Evolutionary conservation across 192 early-diverging fungal species (phyloP).

Genomic region (Linnemannia hyalina): DNA sequence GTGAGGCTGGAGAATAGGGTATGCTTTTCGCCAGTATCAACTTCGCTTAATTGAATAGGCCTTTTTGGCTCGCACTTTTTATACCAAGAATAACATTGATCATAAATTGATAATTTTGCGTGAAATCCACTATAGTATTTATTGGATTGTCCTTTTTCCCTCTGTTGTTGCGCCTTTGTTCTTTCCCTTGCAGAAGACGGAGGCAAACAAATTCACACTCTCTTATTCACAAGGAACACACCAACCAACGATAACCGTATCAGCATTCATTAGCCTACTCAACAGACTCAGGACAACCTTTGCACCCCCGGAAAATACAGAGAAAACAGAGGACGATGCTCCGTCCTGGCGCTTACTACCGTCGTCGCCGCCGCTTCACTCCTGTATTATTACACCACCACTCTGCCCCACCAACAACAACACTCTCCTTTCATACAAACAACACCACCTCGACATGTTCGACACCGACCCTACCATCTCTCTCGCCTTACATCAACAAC

Average conservation of each 20-base stretch:
- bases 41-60: too few relatives aligned
- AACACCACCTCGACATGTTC: not conserved
- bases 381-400: too few relatives aligned
- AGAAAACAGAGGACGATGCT: conserved; percentile 1
- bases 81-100: too few relatives aligned
- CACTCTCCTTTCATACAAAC: not conserved
- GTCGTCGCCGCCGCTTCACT: not conserved
- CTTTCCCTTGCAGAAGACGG: conserved; percentile 5
- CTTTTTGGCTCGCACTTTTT: too few relatives aligned
- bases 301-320: not conserved
- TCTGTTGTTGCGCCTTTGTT: not conserved
- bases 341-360: not conserved
- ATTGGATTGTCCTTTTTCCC: not conserved
- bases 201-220: not conserved
- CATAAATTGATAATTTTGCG: too few relatives aligned
- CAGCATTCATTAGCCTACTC: not conserved
- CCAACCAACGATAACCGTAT: not conserved
- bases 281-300: not conserved
- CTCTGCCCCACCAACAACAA: not conserved
- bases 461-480: not conserved
- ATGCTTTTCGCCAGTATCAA: too few relatives aligned
- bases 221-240: not conserved
- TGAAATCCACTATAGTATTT: too few relatives aligned
- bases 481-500: not conserved
- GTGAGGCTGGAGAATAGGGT: too few relatives aligned